Evolutionary conservation across 768 basidiomycete species (phyloP).

Genomic region (Tylopilus vinaceipallidus): DNA sequence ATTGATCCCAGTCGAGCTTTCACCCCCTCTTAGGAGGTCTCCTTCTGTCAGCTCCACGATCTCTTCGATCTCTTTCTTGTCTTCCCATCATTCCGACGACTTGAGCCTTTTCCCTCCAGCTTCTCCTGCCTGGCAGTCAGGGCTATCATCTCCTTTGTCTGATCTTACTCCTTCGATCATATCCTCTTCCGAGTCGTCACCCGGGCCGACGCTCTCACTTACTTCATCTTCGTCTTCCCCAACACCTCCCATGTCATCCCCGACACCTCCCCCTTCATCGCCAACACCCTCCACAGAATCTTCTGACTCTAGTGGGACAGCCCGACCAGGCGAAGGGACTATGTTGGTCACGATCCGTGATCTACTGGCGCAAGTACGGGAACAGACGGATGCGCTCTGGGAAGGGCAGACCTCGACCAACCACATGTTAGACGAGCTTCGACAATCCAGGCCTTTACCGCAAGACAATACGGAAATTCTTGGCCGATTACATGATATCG

Average conservation of each 20-base stretch:
- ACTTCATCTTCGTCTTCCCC: constrained; percentile 36
- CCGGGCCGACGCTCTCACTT: constrained; percentile 38
- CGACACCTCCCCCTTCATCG: constrained; percentile 37
- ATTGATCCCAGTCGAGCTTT: constrained; percentile 34
- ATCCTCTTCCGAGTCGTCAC: constrained; percentile 34
- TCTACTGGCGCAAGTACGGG: constrained; percentile 55
- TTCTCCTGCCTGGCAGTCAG: constrained; percentile 39
- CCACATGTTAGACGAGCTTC: constrained; percentile 60
- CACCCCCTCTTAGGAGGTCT: constrained; percentile 44
- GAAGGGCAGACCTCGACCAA: constrained; percentile 62
- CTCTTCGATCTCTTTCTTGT: constrained; percentile 44
- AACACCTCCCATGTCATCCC: constrained; percentile 36
- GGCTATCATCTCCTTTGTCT: constrained; percentile 26
- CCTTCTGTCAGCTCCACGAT: constrained; percentile 39
- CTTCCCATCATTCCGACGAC: constrained; percentile 77
- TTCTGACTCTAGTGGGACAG: constrained; percentile 36
- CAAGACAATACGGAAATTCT: constrained; percentile 40
- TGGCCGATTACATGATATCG: constrained; percentile 29
- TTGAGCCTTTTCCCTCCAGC: constrained; percentile 36
- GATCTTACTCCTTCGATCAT: constrained; percentile 33
- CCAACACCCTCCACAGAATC: constrained; percentile 33
- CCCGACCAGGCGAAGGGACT: constrained; percentile 33
- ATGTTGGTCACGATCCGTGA: constrained; percentile 47
- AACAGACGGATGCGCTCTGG: constrained; percentile 57
- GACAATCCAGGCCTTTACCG: constrained; percentile 41